Percentiles rank a stretch among this genome's conserved stretches.
These are phyloP conservation scores for Cyberlindnera subsufficiens DNA, from an alignment of 805 yeast genomes.

Conservation along the genomic window DNA sequence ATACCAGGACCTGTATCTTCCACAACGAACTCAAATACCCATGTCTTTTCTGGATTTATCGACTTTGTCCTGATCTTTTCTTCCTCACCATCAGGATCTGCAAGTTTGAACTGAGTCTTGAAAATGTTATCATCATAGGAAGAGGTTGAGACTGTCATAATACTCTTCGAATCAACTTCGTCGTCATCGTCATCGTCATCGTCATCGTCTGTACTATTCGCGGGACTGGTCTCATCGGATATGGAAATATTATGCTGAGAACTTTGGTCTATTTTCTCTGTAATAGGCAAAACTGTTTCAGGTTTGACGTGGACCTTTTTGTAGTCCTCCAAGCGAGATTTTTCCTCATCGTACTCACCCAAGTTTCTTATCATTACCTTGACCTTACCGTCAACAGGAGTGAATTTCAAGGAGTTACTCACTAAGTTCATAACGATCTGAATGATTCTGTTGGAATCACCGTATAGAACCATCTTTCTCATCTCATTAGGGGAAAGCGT, in stretches of 20 bases:
- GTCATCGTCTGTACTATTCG: slow-evolving; percentile 5
- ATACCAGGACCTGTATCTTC: slow-evolving; percentile 95
- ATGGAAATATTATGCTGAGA: slow-evolving; percentile 4
- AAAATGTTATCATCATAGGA: slow-evolving; percentile 40
- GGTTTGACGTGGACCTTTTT: slow-evolving; percentile 40
- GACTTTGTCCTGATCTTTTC: slow-evolving; percentile 17
- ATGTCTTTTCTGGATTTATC: slow-evolving; percentile 25
- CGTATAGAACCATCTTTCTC: slow-evolving; percentile 63
- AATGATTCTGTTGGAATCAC: slow-evolving; percentile 85
- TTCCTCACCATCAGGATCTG: slow-evolving; percentile 17
- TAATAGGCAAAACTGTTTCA: not conserved
- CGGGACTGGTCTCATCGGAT: slow-evolving; percentile 6
- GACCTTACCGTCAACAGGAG: slow-evolving; percentile 84
- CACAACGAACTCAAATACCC: slow-evolving; percentile 60
- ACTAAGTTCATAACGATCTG: slow-evolving; percentile 92
- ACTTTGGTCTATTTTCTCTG: slow-evolving; percentile 1
- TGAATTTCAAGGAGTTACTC: slow-evolving; percentile 85
- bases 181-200: slow-evolving; percentile 8
- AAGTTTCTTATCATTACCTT: slow-evolving; percentile 54
- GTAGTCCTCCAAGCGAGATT: slow-evolving; percentile 36
- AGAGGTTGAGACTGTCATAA: slow-evolving; percentile 24
- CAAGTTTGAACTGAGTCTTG: slow-evolving; percentile 33
- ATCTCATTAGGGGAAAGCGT: slow-evolving; percentile 53
- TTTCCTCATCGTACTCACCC: slow-evolving; percentile 62
- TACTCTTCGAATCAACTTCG: slow-evolving; percentile 11